Evolutionary conservation across 768 basidiomycete genomes (phyloP), one percentile per base, ranked within the genome.

Genomic region (Neoboletus magnificus): DNA sequence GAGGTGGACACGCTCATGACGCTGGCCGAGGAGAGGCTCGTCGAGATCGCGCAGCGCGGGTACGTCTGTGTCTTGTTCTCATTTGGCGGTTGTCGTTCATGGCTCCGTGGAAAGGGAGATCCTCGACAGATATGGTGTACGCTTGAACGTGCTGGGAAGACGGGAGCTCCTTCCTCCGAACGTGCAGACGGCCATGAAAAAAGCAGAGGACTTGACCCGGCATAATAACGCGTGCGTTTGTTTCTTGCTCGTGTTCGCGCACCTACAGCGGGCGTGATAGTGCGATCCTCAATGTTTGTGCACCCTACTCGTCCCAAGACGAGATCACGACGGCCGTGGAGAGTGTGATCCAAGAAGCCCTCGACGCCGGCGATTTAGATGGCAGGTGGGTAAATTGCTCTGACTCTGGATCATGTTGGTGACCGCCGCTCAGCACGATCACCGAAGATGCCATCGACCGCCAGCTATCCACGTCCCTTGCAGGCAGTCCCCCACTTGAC

Each of bases 1-100:
- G 97, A 99, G 69, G 93, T 99, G 2, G 83, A 88, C 25, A 84
- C 84, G 2, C 78, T 98, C 62, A 93, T 99, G 93, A 70, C 75
- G n/a, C 71, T 99, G 46, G 89, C 90, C 1, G 85, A 91, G 67
- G 78, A 79, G 16, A 86, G 87, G 58, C 77, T 98, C 29, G 66
- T 85, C 35, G 91, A 96, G 69, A 76, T 98, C 18, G 88, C 86
- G 49, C 64, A 79, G 56, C 81, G 91, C 62, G 95, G 92, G 96
- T 97, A 64, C 51, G 85, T 74, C 18, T 15, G 18, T 40, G 20
- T 52, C 40, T 20, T 29, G 36, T 27, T 25, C 27, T 37, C 18
- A n/a, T 22, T 37, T 11, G 23, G 10, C 36, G 47, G 4, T 10
- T 8, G 25, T 47, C 44, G 10, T 41, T 55, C 15, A 53, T 40